Conservation (phyloP, 2,329 filamentous ascomycete genomes). For the Xylaria hypoxylon region DNA sequence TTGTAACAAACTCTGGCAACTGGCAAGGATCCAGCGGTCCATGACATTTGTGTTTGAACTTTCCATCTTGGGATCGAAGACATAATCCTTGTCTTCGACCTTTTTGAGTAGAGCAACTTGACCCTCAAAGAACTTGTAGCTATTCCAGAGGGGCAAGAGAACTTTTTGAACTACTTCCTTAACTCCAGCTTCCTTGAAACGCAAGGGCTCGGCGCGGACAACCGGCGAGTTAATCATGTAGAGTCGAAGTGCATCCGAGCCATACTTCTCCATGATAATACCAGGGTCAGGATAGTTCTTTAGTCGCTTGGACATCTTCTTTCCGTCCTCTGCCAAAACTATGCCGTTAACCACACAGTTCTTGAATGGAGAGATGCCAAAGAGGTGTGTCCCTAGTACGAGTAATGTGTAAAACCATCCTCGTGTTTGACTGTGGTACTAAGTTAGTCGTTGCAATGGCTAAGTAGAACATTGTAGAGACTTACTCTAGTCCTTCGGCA, state of each 20-base stretch:
- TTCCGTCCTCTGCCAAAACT: conserved; percentile 91
- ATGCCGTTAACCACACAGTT: conserved; percentile 98
- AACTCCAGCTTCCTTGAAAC: conserved; percentile 91
- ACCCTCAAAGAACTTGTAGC: conserved; percentile 94
- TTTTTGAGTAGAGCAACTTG: conserved; percentile 90
- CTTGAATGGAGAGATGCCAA: conserved; percentile 86
- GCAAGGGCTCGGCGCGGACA: conserved; percentile 87
- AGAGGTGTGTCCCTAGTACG: conserved; percentile 88
- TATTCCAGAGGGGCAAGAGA: conserved; percentile 92
- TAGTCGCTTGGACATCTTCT: conserved; percentile 98
- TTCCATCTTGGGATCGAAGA: conserved; percentile 81
- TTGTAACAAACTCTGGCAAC: conserved; percentile 88
- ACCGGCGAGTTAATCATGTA: conserved; percentile 98
- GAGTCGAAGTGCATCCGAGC: conserved; percentile 91
- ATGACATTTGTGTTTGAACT: conserved; percentile 88
- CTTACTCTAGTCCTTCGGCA: conserved; percentile 89
- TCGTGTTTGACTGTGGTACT: conserved; percentile 71
- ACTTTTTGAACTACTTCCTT: conserved; percentile 96
- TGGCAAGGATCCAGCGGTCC: conserved; percentile 95
- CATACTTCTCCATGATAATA: conserved; percentile 86
- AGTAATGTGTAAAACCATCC: conserved; percentile 97
- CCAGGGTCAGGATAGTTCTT: conserved; percentile 95
- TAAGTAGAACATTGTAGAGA: not conserved
- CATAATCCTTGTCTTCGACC: conserved; percentile 78
- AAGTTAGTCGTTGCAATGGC: conserved; percentile 13